These are phyloP conservation scores for Apiospora hydei DNA, from an alignment of 2,329 filamentous ascomycete genomes.

Conservation along the genomic window DNA sequence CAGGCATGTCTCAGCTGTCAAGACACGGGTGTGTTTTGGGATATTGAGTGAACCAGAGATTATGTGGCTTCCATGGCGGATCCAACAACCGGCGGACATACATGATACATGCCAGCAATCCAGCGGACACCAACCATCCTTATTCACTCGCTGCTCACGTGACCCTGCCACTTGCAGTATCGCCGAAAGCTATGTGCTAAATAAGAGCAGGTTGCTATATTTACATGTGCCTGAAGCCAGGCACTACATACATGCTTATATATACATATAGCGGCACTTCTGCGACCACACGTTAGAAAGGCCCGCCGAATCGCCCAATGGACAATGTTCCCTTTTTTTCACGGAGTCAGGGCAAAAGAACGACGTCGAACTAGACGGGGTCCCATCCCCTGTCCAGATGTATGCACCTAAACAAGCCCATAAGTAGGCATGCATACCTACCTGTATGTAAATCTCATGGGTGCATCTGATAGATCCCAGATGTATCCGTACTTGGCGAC, in stretches of 20 bases:
- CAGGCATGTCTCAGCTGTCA: neutral
- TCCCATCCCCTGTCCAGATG: neutral
- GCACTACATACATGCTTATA: neutral
- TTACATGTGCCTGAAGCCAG: slow-evolving; percentile 4
- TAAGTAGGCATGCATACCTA: neutral
- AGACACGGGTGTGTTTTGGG: neutral
- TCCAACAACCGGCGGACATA: neutral
- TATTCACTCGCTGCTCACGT: neutral
- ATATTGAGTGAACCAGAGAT: neutral
- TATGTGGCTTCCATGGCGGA: neutral
- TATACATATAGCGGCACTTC: neutral
- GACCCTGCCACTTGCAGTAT: neutral
- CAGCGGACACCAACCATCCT: neutral
- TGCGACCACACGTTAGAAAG: neutral
- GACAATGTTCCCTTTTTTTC: neutral
- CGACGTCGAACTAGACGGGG: neutral
- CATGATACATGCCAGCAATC: neutral
- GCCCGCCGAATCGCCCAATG: neutral
- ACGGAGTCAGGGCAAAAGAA: neutral
- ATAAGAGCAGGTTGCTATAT: neutral
- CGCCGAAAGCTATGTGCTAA: neutral
- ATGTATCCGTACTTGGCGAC: neutral
- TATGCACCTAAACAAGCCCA: neutral
- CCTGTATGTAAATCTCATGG: neutral
- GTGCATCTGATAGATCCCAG: neutral